A percentile compares a stretch with the other conserved stretches of the same genome.
Conservation (phyloP, 1,284 basidiomycete genomes). For the Ceratobasidium sp. region DNA sequence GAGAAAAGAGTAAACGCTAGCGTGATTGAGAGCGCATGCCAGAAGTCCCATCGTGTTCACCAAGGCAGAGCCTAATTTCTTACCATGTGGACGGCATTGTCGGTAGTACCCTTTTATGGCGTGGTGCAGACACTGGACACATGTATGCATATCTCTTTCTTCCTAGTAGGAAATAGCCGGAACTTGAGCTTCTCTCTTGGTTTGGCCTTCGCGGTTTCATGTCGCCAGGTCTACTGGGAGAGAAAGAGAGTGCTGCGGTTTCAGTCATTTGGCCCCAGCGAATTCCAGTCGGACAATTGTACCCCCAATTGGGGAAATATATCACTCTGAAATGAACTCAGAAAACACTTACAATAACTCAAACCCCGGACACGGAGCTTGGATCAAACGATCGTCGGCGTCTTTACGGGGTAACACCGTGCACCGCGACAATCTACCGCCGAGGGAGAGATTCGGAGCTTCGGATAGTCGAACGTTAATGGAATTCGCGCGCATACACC, state of each 20-base stretch:
- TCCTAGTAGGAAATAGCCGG: not conserved
- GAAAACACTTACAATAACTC: too few species aligned
- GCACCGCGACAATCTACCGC: slow-evolving; percentile 31
- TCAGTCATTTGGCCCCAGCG: too few species aligned
- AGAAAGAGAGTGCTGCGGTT: too few species aligned
- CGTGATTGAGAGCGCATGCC: too few species aligned
- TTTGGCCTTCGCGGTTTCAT: too few species aligned
- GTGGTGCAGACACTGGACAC: not conserved
- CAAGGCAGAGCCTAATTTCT: not conserved
- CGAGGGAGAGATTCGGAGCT: not conserved
- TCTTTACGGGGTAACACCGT: slow-evolving; percentile 28
- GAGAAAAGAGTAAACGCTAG: too few species aligned
- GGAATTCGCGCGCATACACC: not conserved
- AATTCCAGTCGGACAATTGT: not conserved
- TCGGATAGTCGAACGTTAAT: too few species aligned
- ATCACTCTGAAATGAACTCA: too few species aligned
- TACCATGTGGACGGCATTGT: not conserved
- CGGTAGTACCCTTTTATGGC: not conserved
- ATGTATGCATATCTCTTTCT: not conserved
- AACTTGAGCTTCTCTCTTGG: not conserved
- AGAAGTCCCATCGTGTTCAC: too few species aligned
- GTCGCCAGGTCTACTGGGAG: too few species aligned
- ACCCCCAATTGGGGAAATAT: too few species aligned
- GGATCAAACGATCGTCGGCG: slow-evolving; percentile 28
- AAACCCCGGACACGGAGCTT: not conserved